Percentiles rank a stretch among this genome's conserved stretches.
phyloP scores from a whole-genome alignment of 768 basidiomycete species.

The Lentinus tigrinus region DNA sequence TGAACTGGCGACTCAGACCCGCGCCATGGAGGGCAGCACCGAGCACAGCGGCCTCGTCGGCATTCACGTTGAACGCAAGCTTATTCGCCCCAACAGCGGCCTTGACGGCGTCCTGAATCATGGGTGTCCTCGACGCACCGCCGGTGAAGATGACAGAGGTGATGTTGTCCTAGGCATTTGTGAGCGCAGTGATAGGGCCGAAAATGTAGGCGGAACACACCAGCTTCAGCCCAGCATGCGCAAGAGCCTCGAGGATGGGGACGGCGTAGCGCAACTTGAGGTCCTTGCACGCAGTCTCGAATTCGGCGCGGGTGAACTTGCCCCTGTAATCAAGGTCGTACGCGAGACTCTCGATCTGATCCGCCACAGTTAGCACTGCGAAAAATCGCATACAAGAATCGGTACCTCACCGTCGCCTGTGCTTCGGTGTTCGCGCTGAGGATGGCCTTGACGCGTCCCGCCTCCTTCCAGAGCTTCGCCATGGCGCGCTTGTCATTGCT shows the following conservation, averaged over 20 bases:
- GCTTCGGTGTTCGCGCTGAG: conserved; percentile 91
- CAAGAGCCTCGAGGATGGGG: conserved; percentile 75
- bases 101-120: conserved; percentile 84
- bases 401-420: conserved; percentile 56
- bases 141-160: conserved; percentile 92
- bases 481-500: conserved; percentile 77
- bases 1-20: conserved; percentile 83
- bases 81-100: conserved; percentile 78
- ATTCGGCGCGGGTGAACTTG: conserved; percentile 72
- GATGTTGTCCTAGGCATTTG: conserved; percentile 56
- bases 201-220: conserved; percentile 36
- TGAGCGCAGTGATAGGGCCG: background rate
- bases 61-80: conserved; percentile 93
- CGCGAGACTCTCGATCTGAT: conserved; percentile 80
- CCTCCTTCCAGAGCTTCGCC: conserved; percentile 95
- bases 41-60: conserved; percentile 94
- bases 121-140: conserved; percentile 85
- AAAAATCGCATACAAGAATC: background rate
- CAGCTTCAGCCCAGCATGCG: conserved; percentile 62
- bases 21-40: conserved; percentile 92
- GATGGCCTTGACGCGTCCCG: conserved; percentile 85
- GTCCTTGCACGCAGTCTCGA: conserved; percentile 74
- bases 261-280: conserved; percentile 59
- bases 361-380: background rate
- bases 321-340: conserved; percentile 89